Conservation (phyloP, 805 yeast species). For the Candida railenensis region DNA sequence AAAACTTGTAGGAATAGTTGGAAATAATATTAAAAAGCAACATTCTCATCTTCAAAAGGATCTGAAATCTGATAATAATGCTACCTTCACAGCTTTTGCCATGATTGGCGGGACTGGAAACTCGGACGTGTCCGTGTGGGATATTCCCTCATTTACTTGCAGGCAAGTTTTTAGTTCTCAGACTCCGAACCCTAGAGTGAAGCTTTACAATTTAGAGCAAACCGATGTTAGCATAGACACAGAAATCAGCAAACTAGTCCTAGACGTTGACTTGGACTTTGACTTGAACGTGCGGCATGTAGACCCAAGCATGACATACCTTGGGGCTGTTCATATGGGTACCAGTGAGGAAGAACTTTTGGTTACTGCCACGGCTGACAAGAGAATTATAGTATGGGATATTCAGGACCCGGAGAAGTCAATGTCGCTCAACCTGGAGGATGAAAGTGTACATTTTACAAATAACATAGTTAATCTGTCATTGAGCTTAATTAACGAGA, state of each 20-base stretch:
- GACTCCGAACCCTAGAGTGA: slow-evolving; percentile 17
- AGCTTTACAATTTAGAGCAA: slow-evolving; percentile 23
- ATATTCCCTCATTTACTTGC: slow-evolving; percentile 63
- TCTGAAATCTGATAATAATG: background rate
- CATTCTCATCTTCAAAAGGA: background rate
- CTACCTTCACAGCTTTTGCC: slow-evolving; percentile 28
- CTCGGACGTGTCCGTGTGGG: slow-evolving; percentile 71
- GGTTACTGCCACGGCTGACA: slow-evolving; percentile 25
- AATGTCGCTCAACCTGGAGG: slow-evolving; percentile 11
- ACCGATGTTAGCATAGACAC: slow-evolving; percentile 14
- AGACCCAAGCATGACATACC: slow-evolving; percentile 15
- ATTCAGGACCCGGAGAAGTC: slow-evolving; percentile 16
- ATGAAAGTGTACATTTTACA: slow-evolving; percentile 5
- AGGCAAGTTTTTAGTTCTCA: slow-evolving; percentile 29
- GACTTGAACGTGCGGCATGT: slow-evolving; percentile 9
- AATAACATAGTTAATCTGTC: slow-evolving; percentile 11
- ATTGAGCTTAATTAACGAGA: slow-evolving; percentile 23
- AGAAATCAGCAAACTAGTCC: slow-evolving; percentile 17
- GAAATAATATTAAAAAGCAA: background rate
- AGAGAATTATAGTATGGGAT: slow-evolving; percentile 29
- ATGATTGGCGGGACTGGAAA: slow-evolving; percentile 67
- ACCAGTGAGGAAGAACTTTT: slow-evolving; percentile 10
- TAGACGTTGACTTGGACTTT: slow-evolving; percentile 16
- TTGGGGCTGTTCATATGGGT: background rate
- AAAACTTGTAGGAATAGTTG: slow-evolving; percentile 2